phyloP scores from a whole-genome alignment of 1,284 basidiomycete genomes.

The Flammula alnicola region DNA sequence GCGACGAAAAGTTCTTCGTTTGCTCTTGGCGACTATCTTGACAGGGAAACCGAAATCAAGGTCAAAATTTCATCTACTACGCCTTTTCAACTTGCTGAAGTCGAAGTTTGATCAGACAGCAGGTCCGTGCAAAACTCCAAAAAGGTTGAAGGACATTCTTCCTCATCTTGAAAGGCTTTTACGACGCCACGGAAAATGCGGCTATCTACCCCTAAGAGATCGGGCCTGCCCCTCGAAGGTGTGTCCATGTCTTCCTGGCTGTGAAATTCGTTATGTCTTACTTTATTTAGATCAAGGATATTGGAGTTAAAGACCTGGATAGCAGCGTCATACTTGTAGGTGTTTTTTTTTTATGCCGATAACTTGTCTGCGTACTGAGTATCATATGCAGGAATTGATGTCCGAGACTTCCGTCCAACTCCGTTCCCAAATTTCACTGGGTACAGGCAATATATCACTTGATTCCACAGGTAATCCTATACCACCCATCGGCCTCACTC shows the following conservation, averaged over 20 bases:
- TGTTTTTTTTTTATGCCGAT: neutral
- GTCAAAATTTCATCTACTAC: constrained; percentile 36
- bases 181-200: constrained; percentile 71
- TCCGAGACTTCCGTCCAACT: constrained; percentile 66
- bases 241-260: constrained; percentile 3
- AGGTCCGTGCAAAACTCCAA: constrained; percentile 71
- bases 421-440: constrained; percentile 50
- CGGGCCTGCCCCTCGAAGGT: constrained; percentile 79
- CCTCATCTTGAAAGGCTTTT: constrained; percentile 65
- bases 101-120: constrained; percentile 13
- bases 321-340: constrained; percentile 61
- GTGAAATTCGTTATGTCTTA: neutral
- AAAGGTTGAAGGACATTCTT: constrained; percentile 63
- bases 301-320: constrained; percentile 49
- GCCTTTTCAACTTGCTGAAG: neutral
- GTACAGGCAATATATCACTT: constrained; percentile 42
- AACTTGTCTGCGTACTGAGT: constrained; percentile 5
- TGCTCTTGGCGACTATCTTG: constrained; percentile 55
- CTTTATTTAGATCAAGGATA: neutral
- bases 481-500: constrained; percentile 46
- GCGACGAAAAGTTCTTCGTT: constrained; percentile 33
- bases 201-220: constrained; percentile 70
- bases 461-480: constrained; percentile 54
- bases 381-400: constrained; percentile 64
- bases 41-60: constrained; percentile 76